Evolutionary conservation across 148 eudicot species (phyloP).

Genomic region (Chenopodium formosanum): DNA sequence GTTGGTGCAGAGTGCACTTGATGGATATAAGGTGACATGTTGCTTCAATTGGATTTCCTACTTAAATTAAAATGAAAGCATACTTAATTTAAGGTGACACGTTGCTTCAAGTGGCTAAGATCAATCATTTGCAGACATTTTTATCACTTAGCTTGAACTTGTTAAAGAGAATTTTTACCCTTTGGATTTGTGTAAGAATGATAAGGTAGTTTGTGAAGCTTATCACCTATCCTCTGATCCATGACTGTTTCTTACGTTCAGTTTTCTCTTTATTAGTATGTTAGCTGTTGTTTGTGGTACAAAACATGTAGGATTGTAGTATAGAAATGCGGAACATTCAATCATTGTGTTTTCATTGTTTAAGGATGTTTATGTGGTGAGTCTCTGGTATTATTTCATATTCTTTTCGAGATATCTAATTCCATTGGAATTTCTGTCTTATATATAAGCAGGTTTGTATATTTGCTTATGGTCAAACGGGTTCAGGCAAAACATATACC

Average conservation of each 20-base stretch:
- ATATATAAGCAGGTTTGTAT: slow-evolving; percentile 57
- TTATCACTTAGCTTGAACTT: too few species aligned
- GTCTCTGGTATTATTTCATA: too few species aligned
- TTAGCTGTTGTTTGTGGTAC: background rate
- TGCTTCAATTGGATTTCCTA: background rate
- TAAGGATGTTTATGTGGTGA: too few species aligned
- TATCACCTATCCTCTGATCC: background rate
- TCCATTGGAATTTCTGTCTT: background rate
- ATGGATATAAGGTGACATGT: slow-evolving; percentile 68
- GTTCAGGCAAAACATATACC: slow-evolving; percentile 77
- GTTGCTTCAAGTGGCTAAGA: background rate
- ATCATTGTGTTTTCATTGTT: background rate
- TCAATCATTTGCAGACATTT: background rate
- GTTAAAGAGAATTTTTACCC: too few species aligned
- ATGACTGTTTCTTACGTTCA: background rate
- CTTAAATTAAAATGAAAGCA: background rate
- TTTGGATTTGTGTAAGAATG: background rate
- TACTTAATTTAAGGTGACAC: slow-evolving; percentile 38
- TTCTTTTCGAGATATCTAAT: too few species aligned
- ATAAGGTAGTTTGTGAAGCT: background rate
- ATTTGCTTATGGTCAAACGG: slow-evolving; percentile 85
- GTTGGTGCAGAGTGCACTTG: slow-evolving; percentile 81
- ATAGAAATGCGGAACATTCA: background rate
- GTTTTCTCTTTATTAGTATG: background rate
- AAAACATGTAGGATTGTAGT: too few species aligned